Evolutionary conservation across 2,329 filamentous ascomycete genomes (phyloP).

Genomic region (Lizonia empirigonia): DNA sequence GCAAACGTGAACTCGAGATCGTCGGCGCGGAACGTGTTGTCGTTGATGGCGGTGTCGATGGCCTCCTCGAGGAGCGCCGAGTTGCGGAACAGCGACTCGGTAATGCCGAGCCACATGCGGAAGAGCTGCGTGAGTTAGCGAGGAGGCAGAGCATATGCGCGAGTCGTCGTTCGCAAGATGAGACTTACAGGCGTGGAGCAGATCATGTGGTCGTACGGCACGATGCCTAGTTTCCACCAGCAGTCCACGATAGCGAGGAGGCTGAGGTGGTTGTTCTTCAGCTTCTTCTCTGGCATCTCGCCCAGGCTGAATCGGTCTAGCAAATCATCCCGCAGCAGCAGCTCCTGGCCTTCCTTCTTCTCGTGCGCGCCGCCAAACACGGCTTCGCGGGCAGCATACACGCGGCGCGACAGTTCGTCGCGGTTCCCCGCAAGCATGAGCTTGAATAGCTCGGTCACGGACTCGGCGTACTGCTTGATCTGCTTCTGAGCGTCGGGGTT

Average conservation of each 20-base stretch:
- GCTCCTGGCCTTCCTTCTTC: slow-evolving; percentile 58
- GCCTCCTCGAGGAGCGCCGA: slow-evolving; percentile 79
- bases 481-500: slow-evolving; percentile 92
- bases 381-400: slow-evolving; percentile 77
- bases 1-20: slow-evolving; percentile 98
- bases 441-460: slow-evolving; percentile 93
- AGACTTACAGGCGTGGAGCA: slow-evolving; percentile 82
- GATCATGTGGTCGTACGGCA: slow-evolving; percentile 99
- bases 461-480: slow-evolving; percentile 91
- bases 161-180: too few relatives aligned
- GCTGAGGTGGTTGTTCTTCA: slow-evolving; percentile 92
- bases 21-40: slow-evolving; percentile 91
- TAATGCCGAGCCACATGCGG: slow-evolving; percentile 94
- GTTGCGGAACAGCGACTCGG: slow-evolving; percentile 92
- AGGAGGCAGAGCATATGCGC: too few relatives aligned
- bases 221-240: slow-evolving; percentile 91
- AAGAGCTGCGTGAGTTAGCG: slow-evolving; percentile 65
- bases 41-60: slow-evolving; percentile 82
- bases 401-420: slow-evolving; percentile 73
- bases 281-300: slow-evolving; percentile 66
- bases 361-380: slow-evolving; percentile 66
- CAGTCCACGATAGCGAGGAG: slow-evolving; percentile 97
- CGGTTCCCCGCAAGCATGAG: slow-evolving; percentile 89
- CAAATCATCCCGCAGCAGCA: slow-evolving; percentile 78
- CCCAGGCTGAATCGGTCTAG: slow-evolving; percentile 89